Base-by-base conservation (phyloP, 176 grass and related monocot species). In the Rhynchospora pubera region DNA sequence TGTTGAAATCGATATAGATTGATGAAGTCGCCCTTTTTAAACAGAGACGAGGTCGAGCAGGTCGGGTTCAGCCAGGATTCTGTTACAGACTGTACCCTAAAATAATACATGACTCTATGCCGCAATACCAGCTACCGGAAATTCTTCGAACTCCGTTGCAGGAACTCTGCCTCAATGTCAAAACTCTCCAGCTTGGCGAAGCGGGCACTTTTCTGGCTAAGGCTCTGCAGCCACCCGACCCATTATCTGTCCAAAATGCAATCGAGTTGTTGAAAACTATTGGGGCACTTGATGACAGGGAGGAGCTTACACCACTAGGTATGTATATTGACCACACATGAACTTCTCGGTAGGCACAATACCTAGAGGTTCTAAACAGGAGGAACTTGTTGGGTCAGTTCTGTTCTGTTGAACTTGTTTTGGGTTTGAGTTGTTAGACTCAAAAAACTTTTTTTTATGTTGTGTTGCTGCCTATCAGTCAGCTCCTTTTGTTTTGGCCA, bases 21-120 rank as follows among this genome's bases (percentile, higher is more conserved):
- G 64, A 52, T 76, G 21, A 16, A 30, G 48, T 16, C 2, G 46
- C 26, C 14, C 47, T 66, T 66, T 66, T 82, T 45, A n/a, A 50
- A 86, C 88, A 97, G 95, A 92, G 95, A 87, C 81, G 95, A 67
- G 95, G 95, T 6, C 91, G 95, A 65, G 95, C 95, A 34, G 95
- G 95, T 9, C 90, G 95, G 46, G 95, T 97, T 83, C 95, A 90
- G 74, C 83, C 92, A 68, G 95, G 95, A 43, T 71, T 84, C 72
- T 94, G 95, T 85, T 97, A 97, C 80, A 92, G 95, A 83, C 77
- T 97, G 47, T 97, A 97, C 80, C 95, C 95, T 23, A 94, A 92
- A 89, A 72, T 94, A 73, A 92, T 94, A 78, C 90, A 94, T 66
- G 87, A 94, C 83, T 87, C 90, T 15, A 97, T 97, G 95, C 85